A percentile compares a stretch with the other conserved stretches of the same genome.
These are phyloP conservation scores for Avena sativa DNA, from an alignment of 176 grass and related monocot species.

Conservation along the genomic window DNA sequence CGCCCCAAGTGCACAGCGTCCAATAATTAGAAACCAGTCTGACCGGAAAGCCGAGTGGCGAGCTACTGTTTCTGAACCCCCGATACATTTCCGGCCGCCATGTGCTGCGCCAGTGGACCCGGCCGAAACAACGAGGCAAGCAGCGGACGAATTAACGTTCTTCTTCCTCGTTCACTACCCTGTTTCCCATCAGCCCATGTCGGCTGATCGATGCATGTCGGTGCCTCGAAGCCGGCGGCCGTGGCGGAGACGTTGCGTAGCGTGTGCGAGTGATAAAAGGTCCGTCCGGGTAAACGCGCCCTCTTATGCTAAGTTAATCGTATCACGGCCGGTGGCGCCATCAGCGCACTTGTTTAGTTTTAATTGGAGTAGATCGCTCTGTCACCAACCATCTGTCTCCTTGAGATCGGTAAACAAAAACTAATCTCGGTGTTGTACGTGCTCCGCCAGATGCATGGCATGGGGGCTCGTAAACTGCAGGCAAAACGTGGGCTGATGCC, in stretches of 20 bases:
- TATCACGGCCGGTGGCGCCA: not conserved
- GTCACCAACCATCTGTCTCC: not conserved
- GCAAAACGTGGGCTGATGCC: slow-evolving; percentile 40
- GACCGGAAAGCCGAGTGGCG: no score
- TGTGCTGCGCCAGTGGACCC: no score
- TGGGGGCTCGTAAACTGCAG: slow-evolving; percentile 5
- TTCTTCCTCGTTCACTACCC: not conserved
- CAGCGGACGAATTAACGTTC: not conserved
- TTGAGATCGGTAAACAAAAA: slow-evolving; percentile 37
- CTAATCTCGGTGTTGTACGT: not conserved
- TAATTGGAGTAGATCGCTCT: not conserved
- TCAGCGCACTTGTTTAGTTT: not conserved
- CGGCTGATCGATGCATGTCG: not conserved
- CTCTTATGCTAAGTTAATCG: not conserved
- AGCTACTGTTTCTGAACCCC: not conserved
- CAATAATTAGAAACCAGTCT: no score
- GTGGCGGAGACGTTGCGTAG: not conserved
- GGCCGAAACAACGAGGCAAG: no score
- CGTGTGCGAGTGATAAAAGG: not conserved
- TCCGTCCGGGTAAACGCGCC: not conserved
- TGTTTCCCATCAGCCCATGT: not conserved
- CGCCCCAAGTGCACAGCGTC: no score
- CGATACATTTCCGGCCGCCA: not conserved
- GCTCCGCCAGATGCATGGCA: not conserved
- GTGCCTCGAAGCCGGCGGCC: not conserved